Evolutionary conservation across 257 asterid genomes (phyloP).

Genomic region (Gynochthodes officinalis): DNA sequence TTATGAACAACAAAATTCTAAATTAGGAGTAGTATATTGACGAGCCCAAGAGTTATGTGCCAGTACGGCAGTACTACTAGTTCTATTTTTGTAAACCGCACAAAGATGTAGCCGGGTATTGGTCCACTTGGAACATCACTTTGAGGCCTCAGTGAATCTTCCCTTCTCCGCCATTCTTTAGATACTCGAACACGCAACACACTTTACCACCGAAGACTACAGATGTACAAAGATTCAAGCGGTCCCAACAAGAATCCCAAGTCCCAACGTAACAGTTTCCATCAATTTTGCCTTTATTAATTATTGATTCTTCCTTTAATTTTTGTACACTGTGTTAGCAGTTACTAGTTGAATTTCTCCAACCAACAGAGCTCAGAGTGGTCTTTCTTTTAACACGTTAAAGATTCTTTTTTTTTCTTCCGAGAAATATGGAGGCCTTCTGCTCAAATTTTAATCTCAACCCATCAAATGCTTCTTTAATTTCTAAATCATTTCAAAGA

Average conservation of each 20-base stretch:
- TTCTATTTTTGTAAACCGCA: neutral
- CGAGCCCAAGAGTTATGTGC: no score
- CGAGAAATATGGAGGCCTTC: conserved; percentile 55
- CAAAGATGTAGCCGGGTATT: neutral
- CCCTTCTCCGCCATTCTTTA: conserved; percentile 4
- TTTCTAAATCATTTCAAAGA: conserved; percentile 38
- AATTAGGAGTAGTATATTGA: no score
- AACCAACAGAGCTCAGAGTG: no score
- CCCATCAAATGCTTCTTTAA: conserved; percentile 25
- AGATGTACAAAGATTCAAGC: conserved; percentile 39
- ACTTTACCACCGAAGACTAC: conserved; percentile 49
- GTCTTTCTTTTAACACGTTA: no score
- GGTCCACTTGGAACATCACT: conserved; percentile 23
- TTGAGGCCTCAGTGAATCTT: conserved; percentile 13
- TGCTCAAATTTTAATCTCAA: conserved; percentile 45
- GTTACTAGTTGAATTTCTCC: neutral
- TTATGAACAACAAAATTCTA: no score
- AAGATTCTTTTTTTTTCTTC: neutral
- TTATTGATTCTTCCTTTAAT: neutral
- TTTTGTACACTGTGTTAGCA: neutral
- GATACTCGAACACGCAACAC: conserved; percentile 52
- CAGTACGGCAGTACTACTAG: no score
- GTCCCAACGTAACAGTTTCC: conserved; percentile 2
- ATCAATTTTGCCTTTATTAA: neutral
- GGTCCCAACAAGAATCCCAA: conserved; percentile 19